Evolutionary conservation across 495 filamentous ascomycete genomes (phyloP), one percentile per base, ranked within the genome.

Genomic region (Trichoderma parareesei): DNA sequence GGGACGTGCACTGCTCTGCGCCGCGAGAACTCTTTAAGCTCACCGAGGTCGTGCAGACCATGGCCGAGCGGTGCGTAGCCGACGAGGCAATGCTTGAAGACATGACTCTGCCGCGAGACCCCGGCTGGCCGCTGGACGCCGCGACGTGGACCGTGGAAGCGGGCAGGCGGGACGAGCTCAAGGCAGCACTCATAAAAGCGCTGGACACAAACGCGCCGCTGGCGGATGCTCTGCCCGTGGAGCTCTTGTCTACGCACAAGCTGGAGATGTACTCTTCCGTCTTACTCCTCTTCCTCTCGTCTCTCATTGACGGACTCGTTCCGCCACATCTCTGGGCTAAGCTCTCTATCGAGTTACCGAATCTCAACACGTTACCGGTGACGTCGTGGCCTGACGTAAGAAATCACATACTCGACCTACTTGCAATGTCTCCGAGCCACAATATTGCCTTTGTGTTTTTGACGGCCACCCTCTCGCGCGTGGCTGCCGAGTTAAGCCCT

Each of bases 361-460:
- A 65, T 67, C 2, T 48, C 67, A 0, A 40, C 68, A 4, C 68
- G 63, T 80, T 76, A 11, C 80, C 85, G 63, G 85, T 81, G 64
- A 67, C 72, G 18, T 73, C 76, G 65, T 79, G 70, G 41, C 74
- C 74, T 65, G 87, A 91, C 41, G 84, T 84, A 66, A 86, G 86
- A 67, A 77, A 82, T 9, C 83, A 82, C 73, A 80, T 93, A 10
- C 79, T 94, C 10, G 92, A 96, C 64, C 84, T 84, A 63, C 81
- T 97, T 6, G 82, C 88, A 0, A 77, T 82, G 10, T 82, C 84
- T 0, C 91, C 92, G 1, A 85, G 86, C 40, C 88, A 93, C 71
- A 92, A 89, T 70, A 89, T 93, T 65, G 90, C 88, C 0, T 94
- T 96, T 71, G 87, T 93, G 9, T 92, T 96, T 65, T 74, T 97